These are phyloP conservation scores for Protomyces inundatus DNA, from an alignment of 1,139 yeast genomes.

Conservation along the genomic window DNA sequence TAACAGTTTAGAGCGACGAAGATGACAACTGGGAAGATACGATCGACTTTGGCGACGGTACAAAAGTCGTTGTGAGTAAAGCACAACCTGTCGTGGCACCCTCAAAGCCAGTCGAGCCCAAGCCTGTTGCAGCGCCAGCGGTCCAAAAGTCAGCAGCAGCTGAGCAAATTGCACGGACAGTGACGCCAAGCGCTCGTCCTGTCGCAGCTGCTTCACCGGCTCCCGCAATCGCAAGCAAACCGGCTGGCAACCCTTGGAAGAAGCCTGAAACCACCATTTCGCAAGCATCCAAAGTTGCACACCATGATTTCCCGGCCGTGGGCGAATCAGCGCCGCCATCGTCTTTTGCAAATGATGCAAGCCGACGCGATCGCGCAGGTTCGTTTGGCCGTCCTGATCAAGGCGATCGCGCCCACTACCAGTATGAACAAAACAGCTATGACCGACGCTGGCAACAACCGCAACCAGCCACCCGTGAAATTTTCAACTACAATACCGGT, in stretches of 20 bases:
- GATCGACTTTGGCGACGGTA: slow-evolving; percentile 35
- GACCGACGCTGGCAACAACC: slow-evolving; percentile 26
- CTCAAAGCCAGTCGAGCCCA: background rate
- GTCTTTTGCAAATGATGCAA: background rate
- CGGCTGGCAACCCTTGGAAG: slow-evolving; percentile 16
- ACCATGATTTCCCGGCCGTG: background rate
- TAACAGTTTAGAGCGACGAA: slow-evolving; percentile 36
- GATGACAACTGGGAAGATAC: slow-evolving; percentile 37
- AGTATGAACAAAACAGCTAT: slow-evolving; percentile 20
- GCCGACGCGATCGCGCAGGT: background rate
- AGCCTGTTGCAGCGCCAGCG: background rate
- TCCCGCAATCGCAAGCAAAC: background rate
- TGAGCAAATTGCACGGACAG: background rate
- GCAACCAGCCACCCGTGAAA: slow-evolving; percentile 15
- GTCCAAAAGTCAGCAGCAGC: background rate
- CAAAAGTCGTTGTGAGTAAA: slow-evolving; percentile 33
- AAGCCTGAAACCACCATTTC: background rate
- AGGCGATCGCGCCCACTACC: slow-evolving; percentile 12
- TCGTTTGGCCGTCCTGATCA: background rate
- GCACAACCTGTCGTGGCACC: background rate
- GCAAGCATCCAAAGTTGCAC: background rate
- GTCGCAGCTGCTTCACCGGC: slow-evolving; percentile 1
- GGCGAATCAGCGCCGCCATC: background rate
- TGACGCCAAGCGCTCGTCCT: background rate
- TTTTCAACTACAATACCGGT: slow-evolving; percentile 25